phyloP scores from a whole-genome alignment of 345 rosid species.

The Crucihimalaya himalaica region DNA sequence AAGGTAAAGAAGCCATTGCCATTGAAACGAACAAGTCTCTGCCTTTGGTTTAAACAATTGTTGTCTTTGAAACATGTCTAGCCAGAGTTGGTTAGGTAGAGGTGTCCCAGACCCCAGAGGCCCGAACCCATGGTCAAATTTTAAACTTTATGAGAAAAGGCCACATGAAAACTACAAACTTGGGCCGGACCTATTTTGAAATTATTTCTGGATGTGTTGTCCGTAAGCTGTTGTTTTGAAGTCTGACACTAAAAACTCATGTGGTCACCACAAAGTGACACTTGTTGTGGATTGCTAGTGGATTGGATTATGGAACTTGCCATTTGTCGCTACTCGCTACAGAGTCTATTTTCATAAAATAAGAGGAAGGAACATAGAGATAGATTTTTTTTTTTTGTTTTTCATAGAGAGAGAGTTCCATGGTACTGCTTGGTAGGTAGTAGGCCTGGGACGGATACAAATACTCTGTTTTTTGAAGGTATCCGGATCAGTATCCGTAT shows the following conservation, averaged over 20 bases:
- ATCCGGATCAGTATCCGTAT: too few species aligned
- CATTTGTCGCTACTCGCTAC: conserved; percentile 53
- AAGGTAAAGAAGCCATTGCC: background rate
- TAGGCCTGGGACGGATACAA: too few species aligned
- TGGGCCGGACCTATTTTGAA: conserved; percentile 46
- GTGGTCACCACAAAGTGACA: conserved; percentile 37
- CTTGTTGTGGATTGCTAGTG: conserved; percentile 35
- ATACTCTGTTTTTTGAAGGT: too few species aligned
- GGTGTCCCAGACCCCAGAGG: background rate
- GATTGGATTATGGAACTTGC: conserved; percentile 47
- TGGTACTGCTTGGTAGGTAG: too few species aligned
- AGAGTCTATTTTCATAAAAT: conserved; percentile 57
- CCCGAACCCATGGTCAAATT: background rate
- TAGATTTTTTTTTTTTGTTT: too few species aligned
- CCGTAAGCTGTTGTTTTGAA: conserved; percentile 41
- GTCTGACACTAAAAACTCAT: conserved; percentile 48
- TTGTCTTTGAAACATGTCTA: background rate
- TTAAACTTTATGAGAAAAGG: background rate
- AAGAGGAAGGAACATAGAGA: conserved; percentile 35
- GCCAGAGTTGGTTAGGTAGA: background rate
- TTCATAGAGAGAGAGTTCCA: too few species aligned
- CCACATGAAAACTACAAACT: background rate
- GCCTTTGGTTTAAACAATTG: background rate
- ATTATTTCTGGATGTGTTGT: conserved; percentile 51
- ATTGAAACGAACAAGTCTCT: background rate